Conservation (phyloP, 2,329 filamentous ascomycete species). For the Cladosporium sp. region DNA sequence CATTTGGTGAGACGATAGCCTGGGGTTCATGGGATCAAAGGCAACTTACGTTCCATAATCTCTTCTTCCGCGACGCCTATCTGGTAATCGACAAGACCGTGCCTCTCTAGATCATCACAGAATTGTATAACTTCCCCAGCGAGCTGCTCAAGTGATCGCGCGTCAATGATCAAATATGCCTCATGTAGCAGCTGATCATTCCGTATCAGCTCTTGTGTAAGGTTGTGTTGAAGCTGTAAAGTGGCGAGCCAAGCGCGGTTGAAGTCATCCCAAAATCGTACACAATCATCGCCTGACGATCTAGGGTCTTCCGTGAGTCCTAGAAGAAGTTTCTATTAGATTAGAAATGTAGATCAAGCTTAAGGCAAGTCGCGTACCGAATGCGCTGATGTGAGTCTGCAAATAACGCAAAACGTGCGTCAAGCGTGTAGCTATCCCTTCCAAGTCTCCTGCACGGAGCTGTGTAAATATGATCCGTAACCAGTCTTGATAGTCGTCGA, state of each 20-base stretch:
- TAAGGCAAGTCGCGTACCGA: too few species aligned
- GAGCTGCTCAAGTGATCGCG: conserved; percentile 70
- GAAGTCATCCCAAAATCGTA: conserved; percentile 89
- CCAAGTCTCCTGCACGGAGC: too few species aligned
- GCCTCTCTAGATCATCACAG: conserved; percentile 80
- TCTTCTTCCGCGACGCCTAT: conserved; percentile 95
- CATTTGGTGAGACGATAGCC: too few species aligned
- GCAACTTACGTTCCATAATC: conserved; percentile 73
- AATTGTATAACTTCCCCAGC: conserved; percentile 75
- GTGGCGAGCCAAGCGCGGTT: conserved; percentile 87
- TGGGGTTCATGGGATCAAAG: too few species aligned
- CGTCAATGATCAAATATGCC: conserved; percentile 63
- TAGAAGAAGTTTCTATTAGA: too few species aligned
- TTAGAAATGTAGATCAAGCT: too few species aligned
- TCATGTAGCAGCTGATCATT: conserved; percentile 53
- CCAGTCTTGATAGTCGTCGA: too few species aligned
- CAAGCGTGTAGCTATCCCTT: too few species aligned
- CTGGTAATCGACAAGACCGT: conserved; percentile 95
- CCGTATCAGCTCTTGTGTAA: conserved; percentile 57
- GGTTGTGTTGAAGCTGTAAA: conserved; percentile 77
- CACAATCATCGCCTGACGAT: conserved; percentile 66
- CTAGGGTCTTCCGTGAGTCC: conserved; percentile 82
- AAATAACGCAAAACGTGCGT: too few species aligned
- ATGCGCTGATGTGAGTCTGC: too few species aligned
- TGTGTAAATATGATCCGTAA: too few species aligned